Percentiles rank a stretch among this genome's conserved stretches.
Conservation (phyloP, 2,329 filamentous ascomycete species). For the Epichloe bromicola region DNA sequence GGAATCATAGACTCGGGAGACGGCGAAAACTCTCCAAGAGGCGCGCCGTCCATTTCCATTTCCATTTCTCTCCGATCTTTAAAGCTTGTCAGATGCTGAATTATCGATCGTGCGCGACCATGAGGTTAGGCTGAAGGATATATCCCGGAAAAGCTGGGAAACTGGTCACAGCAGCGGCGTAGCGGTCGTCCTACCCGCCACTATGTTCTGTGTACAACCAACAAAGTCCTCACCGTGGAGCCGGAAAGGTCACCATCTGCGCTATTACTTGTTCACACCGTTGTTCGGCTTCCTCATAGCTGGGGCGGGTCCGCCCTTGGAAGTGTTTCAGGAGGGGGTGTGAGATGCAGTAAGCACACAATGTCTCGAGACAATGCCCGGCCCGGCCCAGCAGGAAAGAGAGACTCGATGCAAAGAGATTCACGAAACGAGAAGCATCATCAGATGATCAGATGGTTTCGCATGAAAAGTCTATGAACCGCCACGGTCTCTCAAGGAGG, state of each 20-base stretch:
- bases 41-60: too few relatives aligned
- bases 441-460: neutral
- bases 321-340: too few relatives aligned
- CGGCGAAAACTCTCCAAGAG: too few relatives aligned
- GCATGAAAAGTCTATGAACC: neutral
- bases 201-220: too few relatives aligned
- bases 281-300: neutral
- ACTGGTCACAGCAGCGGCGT: too few relatives aligned
- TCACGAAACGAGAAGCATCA: neutral
- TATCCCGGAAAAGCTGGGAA: too few relatives aligned
- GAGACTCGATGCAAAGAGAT: neutral
- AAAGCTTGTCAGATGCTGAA: neutral
- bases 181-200: too few relatives aligned
- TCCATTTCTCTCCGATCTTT: too few relatives aligned
- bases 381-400: neutral
- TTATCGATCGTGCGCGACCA: neutral
- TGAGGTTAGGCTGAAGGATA: neutral
- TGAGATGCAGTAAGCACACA: neutral
- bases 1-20: too few relatives aligned
- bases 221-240: too few relatives aligned
- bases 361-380: neutral
- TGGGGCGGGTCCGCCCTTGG: neutral
- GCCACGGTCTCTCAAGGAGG: neutral
- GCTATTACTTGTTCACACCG: neutral
- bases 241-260: too few relatives aligned